Percentiles rank a stretch among this genome's conserved stretches.
phyloP scores from a whole-genome alignment of 2,329 filamentous ascomycete species.

The Diplocarpon rosae region DNA sequence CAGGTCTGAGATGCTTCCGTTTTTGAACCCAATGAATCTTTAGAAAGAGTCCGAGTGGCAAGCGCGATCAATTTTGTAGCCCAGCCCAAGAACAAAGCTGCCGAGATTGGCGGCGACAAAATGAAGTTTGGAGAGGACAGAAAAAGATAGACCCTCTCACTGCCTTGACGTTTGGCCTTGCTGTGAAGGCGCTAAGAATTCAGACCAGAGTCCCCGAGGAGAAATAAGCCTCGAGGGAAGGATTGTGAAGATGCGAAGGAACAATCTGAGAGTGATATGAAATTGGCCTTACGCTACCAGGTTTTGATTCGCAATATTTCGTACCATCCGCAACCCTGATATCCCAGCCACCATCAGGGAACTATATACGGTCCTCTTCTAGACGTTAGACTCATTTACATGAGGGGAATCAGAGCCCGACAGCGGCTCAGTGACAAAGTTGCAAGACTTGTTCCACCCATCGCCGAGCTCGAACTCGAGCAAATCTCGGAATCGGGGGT shows the following conservation, averaged over 20 bases:
- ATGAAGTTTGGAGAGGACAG: not conserved
- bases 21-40: not conserved
- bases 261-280: not conserved
- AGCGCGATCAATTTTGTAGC: not conserved
- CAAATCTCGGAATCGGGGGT: slow-evolving; percentile 26
- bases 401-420: slow-evolving; percentile 3
- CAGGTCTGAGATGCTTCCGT: no score
- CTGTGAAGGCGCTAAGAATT: not conserved
- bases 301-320: no score
- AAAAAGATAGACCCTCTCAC: not conserved
- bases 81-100: not conserved
- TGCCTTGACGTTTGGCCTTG: not conserved
- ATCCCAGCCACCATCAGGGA: not conserved
- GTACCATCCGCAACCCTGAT: not conserved
- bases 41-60: not conserved
- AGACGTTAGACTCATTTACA: slow-evolving; percentile 5
- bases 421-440: no score
- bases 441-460: slow-evolving; percentile 35
- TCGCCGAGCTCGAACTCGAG: slow-evolving; percentile 33
- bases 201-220: not conserved
- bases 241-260: not conserved
- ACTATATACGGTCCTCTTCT: no score
- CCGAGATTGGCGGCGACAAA: not conserved
- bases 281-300: not conserved
- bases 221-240: not conserved